These are phyloP conservation scores for Rhynchospora pubera DNA, from an alignment of 176 grass and related monocot species.

Conservation along the genomic window DNA sequence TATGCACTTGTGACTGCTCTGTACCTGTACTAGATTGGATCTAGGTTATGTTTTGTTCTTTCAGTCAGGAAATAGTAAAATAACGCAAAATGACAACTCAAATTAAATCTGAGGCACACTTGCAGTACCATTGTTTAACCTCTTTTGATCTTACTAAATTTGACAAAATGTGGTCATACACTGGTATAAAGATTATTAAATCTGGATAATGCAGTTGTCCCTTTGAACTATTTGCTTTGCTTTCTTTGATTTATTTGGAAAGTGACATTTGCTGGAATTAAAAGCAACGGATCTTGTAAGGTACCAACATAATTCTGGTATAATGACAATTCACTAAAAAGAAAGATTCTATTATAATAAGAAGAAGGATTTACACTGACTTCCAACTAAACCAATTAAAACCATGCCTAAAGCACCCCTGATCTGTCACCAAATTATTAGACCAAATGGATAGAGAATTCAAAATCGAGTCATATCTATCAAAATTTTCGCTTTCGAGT, in stretches of 20 bases:
- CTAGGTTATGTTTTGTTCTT: too few relatives aligned
- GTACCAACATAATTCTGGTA: background rate
- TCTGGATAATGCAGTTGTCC: background rate
- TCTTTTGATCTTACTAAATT: background rate
- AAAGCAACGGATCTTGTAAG: background rate
- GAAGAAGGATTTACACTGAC: background rate
- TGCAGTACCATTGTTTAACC: background rate
- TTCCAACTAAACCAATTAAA: constrained; percentile 7
- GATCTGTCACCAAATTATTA: constrained; percentile 1
- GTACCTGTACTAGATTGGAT: constrained; percentile 33
- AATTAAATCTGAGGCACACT: background rate
- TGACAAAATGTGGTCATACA: background rate
- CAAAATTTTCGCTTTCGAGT: background rate
- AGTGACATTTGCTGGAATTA: constrained; percentile 8
- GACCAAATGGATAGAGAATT: background rate
- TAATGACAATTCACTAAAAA: background rate
- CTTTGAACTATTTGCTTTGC: background rate
- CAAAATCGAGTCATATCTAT: background rate
- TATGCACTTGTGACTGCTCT: constrained; percentile 85
- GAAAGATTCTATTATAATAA: background rate
- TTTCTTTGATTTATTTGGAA: background rate
- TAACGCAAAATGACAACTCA: background rate
- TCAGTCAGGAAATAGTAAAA: too few relatives aligned
- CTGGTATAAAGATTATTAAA: background rate
- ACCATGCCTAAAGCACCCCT: background rate